Evolutionary conservation across 768 basidiomycete species (phyloP), one percentile per base, ranked within the genome.

Genomic region (Pleurotus cornucopiae): DNA sequence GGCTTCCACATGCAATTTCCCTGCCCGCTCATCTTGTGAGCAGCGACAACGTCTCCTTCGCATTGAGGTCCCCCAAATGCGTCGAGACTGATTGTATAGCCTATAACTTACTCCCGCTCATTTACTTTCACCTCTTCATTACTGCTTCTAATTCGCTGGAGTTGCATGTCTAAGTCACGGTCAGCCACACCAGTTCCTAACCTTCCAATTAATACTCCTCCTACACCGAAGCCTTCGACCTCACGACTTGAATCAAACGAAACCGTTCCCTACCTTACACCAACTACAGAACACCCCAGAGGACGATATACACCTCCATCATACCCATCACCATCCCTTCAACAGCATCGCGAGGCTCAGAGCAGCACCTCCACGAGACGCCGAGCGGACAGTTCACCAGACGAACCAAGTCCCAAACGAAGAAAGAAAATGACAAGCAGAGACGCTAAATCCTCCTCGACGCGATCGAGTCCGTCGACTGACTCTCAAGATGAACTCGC

Each of bases 401-500:
- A 73, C 53, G 66, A 66, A 64, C 73, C 66, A 26, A 79, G 76
- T 73, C 69, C 76, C 1, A 80, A 77, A 67, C 78, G 73, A 45
- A 61, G 73, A 45, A 69, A 66, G 59, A 68, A 67, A 54, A 41
- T 58, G 38, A 58, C 60, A 49, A 62, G 57, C 40, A 58, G 60
- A 46, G 60, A 49, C 20, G 49, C 62, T 2, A 61, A 66, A 58
- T 60, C 37, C 9, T 53, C 51, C 6, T 38, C 34, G 14, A 41
- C 60, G 52, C 67, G 67, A 54, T 75, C 75, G 30, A 76, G 73
- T 48, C 71, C 74, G 23, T 77, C 76, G 49, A 73, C 74, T 43
- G 79, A 79, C 58, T 83, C 83, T 6, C 81, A 82, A 64, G 78
- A 75, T 57, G 79, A 75, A 16, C 71, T 81, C 75, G 81, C 81